Conservation (phyloP, 148 eudicot species). For the Nepenthes gracilis region DNA sequence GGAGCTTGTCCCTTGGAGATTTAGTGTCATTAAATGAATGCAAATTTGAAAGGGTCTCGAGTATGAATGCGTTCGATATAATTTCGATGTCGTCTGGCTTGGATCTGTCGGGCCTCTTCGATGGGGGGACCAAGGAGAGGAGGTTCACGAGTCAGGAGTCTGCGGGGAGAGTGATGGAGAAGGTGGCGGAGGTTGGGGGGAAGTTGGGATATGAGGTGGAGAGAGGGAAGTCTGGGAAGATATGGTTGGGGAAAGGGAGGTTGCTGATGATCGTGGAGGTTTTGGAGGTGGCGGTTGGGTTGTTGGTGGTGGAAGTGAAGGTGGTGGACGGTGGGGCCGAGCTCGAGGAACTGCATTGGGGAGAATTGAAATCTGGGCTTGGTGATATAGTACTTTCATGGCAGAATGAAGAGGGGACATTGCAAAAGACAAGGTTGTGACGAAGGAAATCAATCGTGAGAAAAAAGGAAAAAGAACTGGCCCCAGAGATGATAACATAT, state of each 20-base stretch:
- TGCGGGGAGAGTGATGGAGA: slow-evolving; percentile 37
- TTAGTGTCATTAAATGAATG: slow-evolving; percentile 18
- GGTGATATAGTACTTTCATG: slow-evolving; percentile 47
- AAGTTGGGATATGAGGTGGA: slow-evolving; percentile 48
- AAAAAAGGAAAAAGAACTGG: no score
- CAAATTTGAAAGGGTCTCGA: slow-evolving; percentile 12
- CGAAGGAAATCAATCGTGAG: no score
- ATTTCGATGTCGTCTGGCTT: slow-evolving; percentile 73
- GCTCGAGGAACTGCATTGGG: slow-evolving; percentile 46
- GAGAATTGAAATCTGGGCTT: slow-evolving; percentile 38
- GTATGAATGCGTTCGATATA: slow-evolving; percentile 71
- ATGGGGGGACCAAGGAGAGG: slow-evolving; percentile 24
- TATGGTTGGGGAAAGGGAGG: slow-evolving; percentile 48
- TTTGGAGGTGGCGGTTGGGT: slow-evolving; percentile 37
- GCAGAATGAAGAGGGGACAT: slow-evolving; percentile 13
- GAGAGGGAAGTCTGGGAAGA: slow-evolving; percentile 26
- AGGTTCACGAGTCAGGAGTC: slow-evolving; percentile 37
- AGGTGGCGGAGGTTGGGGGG: slow-evolving; percentile 34
- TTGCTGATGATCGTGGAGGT: slow-evolving; percentile 28
- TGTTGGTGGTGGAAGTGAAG: slow-evolving; percentile 50
- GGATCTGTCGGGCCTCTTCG: slow-evolving; percentile 54
- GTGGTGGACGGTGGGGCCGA: slow-evolving; percentile 33
- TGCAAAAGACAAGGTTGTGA: not conserved
- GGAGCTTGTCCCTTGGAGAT: slow-evolving; percentile 24
- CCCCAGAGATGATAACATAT: no score